These are phyloP conservation scores for Nigrospora sphaerica DNA, from an alignment of 2,329 filamentous ascomycete species.

Conservation along the genomic window DNA sequence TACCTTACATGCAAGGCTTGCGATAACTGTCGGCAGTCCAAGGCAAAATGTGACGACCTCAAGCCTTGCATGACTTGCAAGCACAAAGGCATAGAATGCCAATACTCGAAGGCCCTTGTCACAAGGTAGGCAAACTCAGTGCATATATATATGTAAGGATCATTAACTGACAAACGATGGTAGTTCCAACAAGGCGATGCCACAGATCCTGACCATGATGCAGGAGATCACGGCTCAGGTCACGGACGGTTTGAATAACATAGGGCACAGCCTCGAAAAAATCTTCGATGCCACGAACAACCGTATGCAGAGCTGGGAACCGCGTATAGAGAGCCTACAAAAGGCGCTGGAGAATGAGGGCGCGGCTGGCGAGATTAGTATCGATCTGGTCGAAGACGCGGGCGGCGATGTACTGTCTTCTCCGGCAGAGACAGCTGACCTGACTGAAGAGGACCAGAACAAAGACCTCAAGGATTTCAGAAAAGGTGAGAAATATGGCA, in stretches of 20 bases:
- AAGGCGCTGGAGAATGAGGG: constrained; percentile 5
- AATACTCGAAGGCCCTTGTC: constrained; percentile 87
- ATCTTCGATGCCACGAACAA: no score
- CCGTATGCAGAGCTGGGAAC: constrained; percentile 7
- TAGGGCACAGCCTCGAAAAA: no score
- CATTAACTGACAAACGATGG: no score
- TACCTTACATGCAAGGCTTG: constrained; percentile 66
- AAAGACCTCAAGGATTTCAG: no score
- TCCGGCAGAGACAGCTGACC: no score
- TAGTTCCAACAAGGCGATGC: constrained; percentile 52
- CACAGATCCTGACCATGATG: constrained; percentile 57
- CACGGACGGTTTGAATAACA: no score
- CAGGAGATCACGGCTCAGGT: no score
- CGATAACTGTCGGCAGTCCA: constrained; percentile 78
- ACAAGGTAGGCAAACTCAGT: constrained; percentile 80
- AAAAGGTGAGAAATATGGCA: no score
- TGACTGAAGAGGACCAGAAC: constrained; percentile 10
- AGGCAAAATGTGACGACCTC: constrained; percentile 86
- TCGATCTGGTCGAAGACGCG: constrained; percentile 8
- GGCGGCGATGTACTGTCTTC: no score
- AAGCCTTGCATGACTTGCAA: constrained; percentile 80
- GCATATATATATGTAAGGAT: neutral
- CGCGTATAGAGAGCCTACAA: constrained; percentile 8
- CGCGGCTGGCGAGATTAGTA: no score
- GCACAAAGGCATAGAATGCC: constrained; percentile 76